Percentiles rank a stretch among this genome's conserved stretches.
phyloP scores from a whole-genome alignment of 345 rosid species.

The Syzygium aromaticum region DNA sequence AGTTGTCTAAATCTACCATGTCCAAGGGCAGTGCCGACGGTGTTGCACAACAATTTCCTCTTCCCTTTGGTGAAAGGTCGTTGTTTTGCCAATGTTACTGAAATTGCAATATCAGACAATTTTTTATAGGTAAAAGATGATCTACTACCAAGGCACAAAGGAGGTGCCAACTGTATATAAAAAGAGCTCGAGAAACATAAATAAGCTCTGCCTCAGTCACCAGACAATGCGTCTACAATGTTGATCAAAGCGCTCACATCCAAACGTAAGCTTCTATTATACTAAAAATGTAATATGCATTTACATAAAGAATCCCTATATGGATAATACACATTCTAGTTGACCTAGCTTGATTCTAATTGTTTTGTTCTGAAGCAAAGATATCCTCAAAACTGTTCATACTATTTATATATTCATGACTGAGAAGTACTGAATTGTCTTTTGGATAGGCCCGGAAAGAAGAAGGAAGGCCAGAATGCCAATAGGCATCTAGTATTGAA shows the following conservation, averaged over 20 bases:
- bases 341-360: accelerated
- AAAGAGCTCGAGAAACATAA: background rate
- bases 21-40: background rate
- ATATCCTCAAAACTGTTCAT: accelerated
- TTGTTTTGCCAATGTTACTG: background rate
- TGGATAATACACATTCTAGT: background rate
- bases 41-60: background rate
- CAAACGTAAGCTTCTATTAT: background rate
- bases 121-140: background rate
- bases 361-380: background rate
- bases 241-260: background rate
- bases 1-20: background rate
- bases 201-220: background rate
- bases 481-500: background rate
- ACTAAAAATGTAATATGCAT: background rate
- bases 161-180: background rate
- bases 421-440: background rate
- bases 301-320: background rate
- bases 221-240: background rate
- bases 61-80: background rate
- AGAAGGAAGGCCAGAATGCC: background rate
- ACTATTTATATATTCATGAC: background rate
- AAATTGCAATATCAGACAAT: background rate
- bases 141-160: background rate
- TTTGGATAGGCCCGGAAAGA: background rate